Evolutionary conservation across 768 basidiomycete genomes (phyloP), one percentile per base, ranked within the genome.

Genomic region (Panaeolus papilionaceus): DNA sequence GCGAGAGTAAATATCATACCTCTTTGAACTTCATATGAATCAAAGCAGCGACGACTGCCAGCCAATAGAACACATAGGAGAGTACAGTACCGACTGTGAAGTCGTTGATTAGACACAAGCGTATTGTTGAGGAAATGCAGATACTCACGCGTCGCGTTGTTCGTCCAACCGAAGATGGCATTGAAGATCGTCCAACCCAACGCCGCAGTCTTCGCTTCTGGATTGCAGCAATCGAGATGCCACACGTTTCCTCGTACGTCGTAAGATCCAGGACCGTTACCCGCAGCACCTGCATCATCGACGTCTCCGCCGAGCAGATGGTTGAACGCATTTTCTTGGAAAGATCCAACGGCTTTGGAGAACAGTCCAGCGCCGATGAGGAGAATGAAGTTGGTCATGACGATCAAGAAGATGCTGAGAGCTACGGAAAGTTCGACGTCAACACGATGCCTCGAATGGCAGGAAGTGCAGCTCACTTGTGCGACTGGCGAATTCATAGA

Each of bases 351-450:
- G 3, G 90, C 84, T 78, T 88, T 92, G 71, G 90, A 92, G 82
- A 97, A 95, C 33, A 99, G 86, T 16, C 97, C 97, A 0, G 97
- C 91, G 33, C 97, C 97, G 78, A 99, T 94, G 73, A 99, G 89
- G 71, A 98, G 86, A 61, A 99, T 82, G 70, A 99, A 80, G 82
- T 94, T 94, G 63, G 97, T 97, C 84, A 98, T 99, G 63, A 89
- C 83, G 72, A 98, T 80, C 64, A 99, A 86, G 90, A 99, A 99
- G 70, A 95, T 80, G 39, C 87, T 89, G 39, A 98, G 82, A 1
- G 94, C 92, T 88, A 68, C 23, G n/a, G 61, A 38, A 42, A 67
- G 44, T 20, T 49, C 7, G 20, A 14, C n/a, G 26, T 37, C 33
- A 39, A 54, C 11, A 54, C 20, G 38, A 14, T 63, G n/a, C 49